phyloP scores from a whole-genome alignment of 495 filamentous ascomycete species.

The Aspergillus cristatus region DNA sequence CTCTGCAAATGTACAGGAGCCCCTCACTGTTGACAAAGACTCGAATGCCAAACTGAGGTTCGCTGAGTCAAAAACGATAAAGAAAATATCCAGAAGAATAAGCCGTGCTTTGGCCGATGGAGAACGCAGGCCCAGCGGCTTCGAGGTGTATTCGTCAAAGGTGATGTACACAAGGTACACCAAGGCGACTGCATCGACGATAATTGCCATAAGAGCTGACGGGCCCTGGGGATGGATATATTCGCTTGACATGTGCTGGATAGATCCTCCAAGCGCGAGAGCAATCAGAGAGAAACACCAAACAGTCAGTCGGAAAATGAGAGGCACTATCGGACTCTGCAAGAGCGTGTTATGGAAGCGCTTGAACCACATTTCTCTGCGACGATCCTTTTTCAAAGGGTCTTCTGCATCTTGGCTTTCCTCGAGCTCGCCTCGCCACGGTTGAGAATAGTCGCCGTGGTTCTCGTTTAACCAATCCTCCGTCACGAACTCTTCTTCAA shows the following conservation, averaged over 20 bases:
- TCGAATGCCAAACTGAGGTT: constrained; percentile 87
- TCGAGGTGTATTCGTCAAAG: constrained; percentile 91
- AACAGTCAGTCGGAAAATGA: constrained; percentile 74
- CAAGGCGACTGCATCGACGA: constrained; percentile 80
- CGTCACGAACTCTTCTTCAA: constrained; percentile 42
- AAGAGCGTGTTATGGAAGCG: constrained; percentile 51
- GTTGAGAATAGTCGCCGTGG: constrained; percentile 44
- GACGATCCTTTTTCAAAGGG: constrained; percentile 27
- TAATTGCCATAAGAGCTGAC: constrained; percentile 80
- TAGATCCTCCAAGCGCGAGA: constrained; percentile 67
- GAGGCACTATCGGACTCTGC: constrained; percentile 74
- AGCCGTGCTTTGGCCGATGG: constrained; percentile 78
- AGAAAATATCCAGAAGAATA: constrained; percentile 83
- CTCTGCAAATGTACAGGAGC: constrained; percentile 43
- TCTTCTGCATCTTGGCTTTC: constrained; percentile 39
- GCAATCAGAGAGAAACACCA: constrained; percentile 74
- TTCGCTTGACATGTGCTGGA: constrained; percentile 51
- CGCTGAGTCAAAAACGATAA: constrained; percentile 92
- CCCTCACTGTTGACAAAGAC: constrained; percentile 62
- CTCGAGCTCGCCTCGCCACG: constrained; percentile 43
- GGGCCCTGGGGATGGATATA: constrained; percentile 48
- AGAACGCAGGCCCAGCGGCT: constrained; percentile 78
- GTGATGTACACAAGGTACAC: constrained; percentile 90
- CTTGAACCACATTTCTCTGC: constrained; percentile 46
- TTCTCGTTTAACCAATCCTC: constrained; percentile 53